Conservation (phyloP, 2,329 filamentous ascomycete genomes). For the Eutypa lata region DNA sequence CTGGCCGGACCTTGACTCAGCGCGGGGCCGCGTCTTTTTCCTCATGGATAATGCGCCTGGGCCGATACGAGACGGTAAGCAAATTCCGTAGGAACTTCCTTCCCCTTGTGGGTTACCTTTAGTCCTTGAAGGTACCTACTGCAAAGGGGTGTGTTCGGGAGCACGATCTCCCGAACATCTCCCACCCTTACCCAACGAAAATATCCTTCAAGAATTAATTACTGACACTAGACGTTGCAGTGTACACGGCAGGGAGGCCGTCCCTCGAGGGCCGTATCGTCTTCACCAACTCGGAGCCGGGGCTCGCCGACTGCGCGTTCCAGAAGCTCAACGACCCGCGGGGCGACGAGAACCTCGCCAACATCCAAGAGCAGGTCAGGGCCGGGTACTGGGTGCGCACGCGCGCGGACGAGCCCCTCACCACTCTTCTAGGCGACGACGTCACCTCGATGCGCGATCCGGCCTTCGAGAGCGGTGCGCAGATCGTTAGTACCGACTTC, state of each 20-base stretch:
- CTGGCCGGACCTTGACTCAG: conserved; percentile 44
- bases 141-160: no score
- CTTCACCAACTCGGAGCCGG: conserved; percentile 46
- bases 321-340: conserved; percentile 46
- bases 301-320: conserved; percentile 43
- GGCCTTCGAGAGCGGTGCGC: conserved; percentile 44
- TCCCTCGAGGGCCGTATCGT: conserved; percentile 41
- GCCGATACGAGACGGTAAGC: no score
- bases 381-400: conserved; percentile 49
- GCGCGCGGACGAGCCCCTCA: conserved; percentile 42
- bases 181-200: no score
- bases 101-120: no score
- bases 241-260: conserved; percentile 33
- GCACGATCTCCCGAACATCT: no score
- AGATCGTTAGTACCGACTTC: conserved; percentile 48
- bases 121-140: no score
- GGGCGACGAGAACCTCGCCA: conserved; percentile 28
- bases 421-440: conserved; percentile 38
- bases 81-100: no score
- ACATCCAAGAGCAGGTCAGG: conserved; percentile 41
- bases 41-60: conserved; percentile 45
- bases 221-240: no score
- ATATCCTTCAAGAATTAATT: no score
- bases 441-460: conserved; percentile 36
- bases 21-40: conserved; percentile 45